Evolutionary conservation across 805 yeast genomes (phyloP), one percentile per base, ranked within the genome.

Genomic region (Nakazawaea siamensis): DNA sequence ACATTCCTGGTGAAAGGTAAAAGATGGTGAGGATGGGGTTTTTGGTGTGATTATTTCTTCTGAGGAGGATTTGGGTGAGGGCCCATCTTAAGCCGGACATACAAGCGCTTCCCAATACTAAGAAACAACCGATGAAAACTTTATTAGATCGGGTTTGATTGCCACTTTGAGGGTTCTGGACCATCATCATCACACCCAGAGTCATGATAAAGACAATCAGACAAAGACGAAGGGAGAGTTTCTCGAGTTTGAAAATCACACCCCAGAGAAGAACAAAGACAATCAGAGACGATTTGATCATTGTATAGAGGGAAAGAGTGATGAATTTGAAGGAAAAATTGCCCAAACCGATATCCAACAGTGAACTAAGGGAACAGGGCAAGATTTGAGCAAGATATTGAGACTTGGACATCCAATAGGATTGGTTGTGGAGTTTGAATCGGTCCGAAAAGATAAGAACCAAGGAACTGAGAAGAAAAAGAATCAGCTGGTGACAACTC

Each of bases 61-160:
- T 80, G 33, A 92, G 60, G 24, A 90, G 66, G 16, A 92, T 55
- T 51, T 92, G 97, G 1, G 97, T 87, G 42, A 88, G 72, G 1
- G 95, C 90, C 98, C 98, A 92, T 43, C 98, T 70, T 34, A 92
- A 61, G 0, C 98, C 98, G 12, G 92, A 79, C 60, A 86, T 70
- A 52, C 81, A 69, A 2, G 94, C 75, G 4, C 95, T 88, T 2
- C 71, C 59, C 19, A 92, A 58, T 1, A 90, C 97, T 18, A 87
- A 59, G 2, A 75, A 35, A 16, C 86, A 75, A 2, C 98, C 97
- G 2, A 79, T 25, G 25, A 54, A 44, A 5, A 57, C 42, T 15
- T 46, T n/a, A 51, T 54, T 30, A 9, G 38, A n/a, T 9, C 18
- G 18, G 7, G 12, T 6, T 27, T 16, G 40, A 5, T 35, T 41